These are phyloP conservation scores for Tricholoma saponaceum DNA, from an alignment of 768 basidiomycete genomes.

Conservation along the genomic window DNA sequence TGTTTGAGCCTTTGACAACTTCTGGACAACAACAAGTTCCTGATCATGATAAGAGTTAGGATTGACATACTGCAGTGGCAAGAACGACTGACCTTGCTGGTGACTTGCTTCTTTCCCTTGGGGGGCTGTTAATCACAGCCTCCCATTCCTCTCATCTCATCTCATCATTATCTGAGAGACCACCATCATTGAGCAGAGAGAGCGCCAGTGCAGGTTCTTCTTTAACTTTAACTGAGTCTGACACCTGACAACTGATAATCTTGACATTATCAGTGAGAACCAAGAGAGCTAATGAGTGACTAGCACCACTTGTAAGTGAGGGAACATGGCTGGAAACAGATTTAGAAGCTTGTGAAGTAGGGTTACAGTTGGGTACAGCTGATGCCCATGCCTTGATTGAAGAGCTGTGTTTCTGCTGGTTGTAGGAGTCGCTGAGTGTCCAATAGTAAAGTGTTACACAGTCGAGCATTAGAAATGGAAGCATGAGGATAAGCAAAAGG, in stretches of 20 bases:
- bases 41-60: neutral
- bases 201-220: neutral
- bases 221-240: neutral
- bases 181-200: neutral
- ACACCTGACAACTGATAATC: neutral
- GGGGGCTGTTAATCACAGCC: neutral
- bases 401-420: neutral
- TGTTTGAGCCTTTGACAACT: neutral
- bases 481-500: neutral
- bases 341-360: neutral
- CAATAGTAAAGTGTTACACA: neutral
- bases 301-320: neutral
- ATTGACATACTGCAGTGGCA: neutral
- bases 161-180: neutral
- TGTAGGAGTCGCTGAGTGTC: neutral
- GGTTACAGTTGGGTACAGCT: neutral
- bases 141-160: neutral
- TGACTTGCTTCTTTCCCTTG: neutral
- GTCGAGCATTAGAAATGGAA: neutral
- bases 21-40: neutral
- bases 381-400: neutral
- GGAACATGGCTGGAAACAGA: neutral
- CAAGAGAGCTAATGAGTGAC: neutral
- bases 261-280: neutral
- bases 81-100: neutral